Percentiles rank a stretch among this genome's conserved stretches.
Evolutionary conservation across 2,329 filamentous ascomycete genomes (phyloP).

Genomic region (Beauveria sp.): DNA sequence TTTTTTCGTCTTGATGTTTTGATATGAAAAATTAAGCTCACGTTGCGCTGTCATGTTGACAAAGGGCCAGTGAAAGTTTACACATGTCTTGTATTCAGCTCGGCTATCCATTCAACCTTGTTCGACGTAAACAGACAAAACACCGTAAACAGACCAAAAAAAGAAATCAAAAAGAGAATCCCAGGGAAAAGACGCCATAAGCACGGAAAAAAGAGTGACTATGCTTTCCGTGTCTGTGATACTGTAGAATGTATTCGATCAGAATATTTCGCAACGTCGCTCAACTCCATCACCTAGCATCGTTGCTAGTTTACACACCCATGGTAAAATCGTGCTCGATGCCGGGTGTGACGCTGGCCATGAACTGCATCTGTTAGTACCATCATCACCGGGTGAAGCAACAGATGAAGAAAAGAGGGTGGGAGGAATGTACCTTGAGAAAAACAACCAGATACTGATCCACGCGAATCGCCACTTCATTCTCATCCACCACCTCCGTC

Average conservation of each 20-base stretch:
- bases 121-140: too few species aligned
- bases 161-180: background rate
- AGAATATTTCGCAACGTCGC: background rate
- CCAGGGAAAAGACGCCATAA: background rate
- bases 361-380: slow-evolving; percentile 45
- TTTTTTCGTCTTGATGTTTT: background rate
- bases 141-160: background rate
- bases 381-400: background rate
- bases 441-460: slow-evolving; percentile 86
- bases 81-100: too few species aligned
- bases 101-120: too few species aligned
- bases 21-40: too few species aligned
- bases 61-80: too few species aligned
- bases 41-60: too few species aligned
- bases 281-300: background rate
- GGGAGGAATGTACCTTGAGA: slow-evolving; percentile 54
- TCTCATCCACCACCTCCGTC: slow-evolving; percentile 51
- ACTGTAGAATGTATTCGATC: background rate
- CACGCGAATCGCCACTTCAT: slow-evolving; percentile 73
- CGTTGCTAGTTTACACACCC: slow-evolving; percentile 57
- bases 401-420: slow-evolving; percentile 1
- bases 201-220: background rate
- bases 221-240: background rate
- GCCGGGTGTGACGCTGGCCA: slow-evolving; percentile 85
- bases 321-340: slow-evolving; percentile 99